A percentile compares a stretch with the other conserved stretches of the same genome.
Evolutionary conservation across 768 basidiomycete species (phyloP).

Genomic region (Pleurotus djamor): DNA sequence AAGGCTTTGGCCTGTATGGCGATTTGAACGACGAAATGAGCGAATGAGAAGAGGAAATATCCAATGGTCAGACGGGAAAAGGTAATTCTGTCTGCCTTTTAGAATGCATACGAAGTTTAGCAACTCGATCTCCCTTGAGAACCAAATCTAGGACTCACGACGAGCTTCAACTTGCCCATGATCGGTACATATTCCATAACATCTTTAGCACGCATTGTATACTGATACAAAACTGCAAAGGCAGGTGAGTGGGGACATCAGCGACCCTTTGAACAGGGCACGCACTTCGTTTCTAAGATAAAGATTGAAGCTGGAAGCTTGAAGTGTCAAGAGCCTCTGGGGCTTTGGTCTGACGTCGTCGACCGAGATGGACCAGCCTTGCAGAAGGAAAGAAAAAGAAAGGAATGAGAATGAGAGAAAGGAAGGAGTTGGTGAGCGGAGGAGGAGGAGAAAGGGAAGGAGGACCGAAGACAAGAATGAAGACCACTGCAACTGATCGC

Average conservation of each 20-base stretch:
- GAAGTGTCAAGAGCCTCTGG: conserved; percentile 4
- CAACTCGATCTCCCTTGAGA: neutral
- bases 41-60: conserved; percentile 66
- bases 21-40: conserved; percentile 68
- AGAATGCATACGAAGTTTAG: neutral
- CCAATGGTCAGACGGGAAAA: conserved; percentile 62
- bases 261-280: too few species aligned
- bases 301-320: too few species aligned
- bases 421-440: conserved; percentile 8
- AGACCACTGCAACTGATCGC: neutral
- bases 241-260: neutral
- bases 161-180: conserved; percentile 37
- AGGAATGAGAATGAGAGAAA: conserved; percentile 16
- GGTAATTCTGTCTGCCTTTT: conserved; percentile 68
- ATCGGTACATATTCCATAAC: conserved; percentile 32
- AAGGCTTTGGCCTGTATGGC: conserved; percentile 67
- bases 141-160: conserved; percentile 33
- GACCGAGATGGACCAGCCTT: conserved; percentile 19
- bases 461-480: conserved; percentile 2
- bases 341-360: conserved; percentile 14
- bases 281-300: too few species aligned
- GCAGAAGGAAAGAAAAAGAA: conserved; percentile 9
- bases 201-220: conserved; percentile 20
- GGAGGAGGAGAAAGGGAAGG: conserved; percentile 2
- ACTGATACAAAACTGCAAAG: conserved; percentile 2